These are phyloP conservation scores for Naganishia vaughanmartiniae DNA, from an alignment of 768 basidiomycete species.

Conservation along the genomic window DNA sequence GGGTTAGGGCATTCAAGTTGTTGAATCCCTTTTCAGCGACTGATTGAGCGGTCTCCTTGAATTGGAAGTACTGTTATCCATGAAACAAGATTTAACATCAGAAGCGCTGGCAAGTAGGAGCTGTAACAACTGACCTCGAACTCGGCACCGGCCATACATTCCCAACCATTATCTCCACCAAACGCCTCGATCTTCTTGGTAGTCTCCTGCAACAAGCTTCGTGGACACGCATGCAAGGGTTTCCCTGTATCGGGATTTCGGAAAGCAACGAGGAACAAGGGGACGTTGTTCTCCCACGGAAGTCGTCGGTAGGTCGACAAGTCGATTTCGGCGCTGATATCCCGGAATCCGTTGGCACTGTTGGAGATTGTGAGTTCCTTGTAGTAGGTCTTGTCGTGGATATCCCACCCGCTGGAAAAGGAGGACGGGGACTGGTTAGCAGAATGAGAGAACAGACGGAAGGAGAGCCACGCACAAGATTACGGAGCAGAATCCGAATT, in stretches of 20 bases:
- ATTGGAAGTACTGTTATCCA: conserved; percentile 41
- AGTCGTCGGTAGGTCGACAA: conserved; percentile 81
- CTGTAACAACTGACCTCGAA: conserved; percentile 67
- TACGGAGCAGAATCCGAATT: conserved; percentile 87
- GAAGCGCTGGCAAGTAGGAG: neutral
- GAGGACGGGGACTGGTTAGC: neutral
- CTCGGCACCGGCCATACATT: conserved; percentile 82
- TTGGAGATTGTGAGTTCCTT: conserved; percentile 87
- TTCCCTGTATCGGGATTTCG: conserved; percentile 77
- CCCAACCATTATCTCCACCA: conserved; percentile 54
- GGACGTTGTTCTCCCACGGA: conserved; percentile 85
- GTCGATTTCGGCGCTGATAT: conserved; percentile 82
- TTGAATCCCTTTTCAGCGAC: conserved; percentile 74
- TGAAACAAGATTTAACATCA: neutral
- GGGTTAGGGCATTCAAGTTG: conserved; percentile 73
- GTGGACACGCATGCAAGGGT: conserved; percentile 77
- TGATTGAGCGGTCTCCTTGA: conserved; percentile 73
- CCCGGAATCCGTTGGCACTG: conserved; percentile 84
- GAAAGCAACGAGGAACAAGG: conserved; percentile 91
- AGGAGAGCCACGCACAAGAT: conserved; percentile 66
- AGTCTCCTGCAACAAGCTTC: conserved; percentile 69
- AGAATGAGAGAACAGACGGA: neutral
- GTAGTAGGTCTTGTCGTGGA: conserved; percentile 81
- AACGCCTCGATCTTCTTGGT: conserved; percentile 56
- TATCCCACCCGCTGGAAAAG: conserved; percentile 73